These are phyloP conservation scores for Manihot esculenta DNA, from an alignment of 441 rosid species.

Conservation along the genomic window DNA sequence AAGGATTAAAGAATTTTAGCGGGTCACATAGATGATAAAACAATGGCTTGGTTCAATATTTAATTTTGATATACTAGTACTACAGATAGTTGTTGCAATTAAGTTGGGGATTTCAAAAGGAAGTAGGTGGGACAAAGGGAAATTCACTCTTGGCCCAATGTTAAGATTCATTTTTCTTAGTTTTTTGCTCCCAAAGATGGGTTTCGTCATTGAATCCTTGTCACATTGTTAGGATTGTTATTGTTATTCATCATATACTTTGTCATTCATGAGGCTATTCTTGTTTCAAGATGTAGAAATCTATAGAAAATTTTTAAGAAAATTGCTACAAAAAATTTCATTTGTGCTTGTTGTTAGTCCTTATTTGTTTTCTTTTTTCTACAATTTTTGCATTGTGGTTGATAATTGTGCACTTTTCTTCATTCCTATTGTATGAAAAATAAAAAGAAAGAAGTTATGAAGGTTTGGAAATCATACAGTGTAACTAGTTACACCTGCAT, in stretches of 20 bases:
- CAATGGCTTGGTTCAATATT: background rate
- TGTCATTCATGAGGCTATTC: background rate
- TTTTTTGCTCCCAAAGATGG: background rate
- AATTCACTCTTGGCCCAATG: background rate
- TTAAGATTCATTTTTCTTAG: background rate
- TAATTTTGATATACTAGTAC: background rate
- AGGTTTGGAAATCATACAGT: background rate
- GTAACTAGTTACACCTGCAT: background rate
- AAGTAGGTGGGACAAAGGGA: background rate
- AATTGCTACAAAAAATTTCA: background rate
- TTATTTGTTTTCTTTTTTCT: background rate
- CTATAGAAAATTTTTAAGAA: background rate
- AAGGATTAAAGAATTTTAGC: background rate
- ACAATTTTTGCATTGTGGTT: background rate
- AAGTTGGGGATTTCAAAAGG: background rate
- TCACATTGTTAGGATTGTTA: background rate
- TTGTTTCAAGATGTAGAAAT: conserved; percentile 1
- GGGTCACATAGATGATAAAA: background rate
- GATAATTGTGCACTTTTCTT: background rate
- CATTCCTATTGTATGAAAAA: too few relatives aligned
- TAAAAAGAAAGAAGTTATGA: background rate
- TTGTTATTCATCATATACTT: background rate
- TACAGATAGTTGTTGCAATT: background rate
- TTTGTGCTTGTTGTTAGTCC: background rate
- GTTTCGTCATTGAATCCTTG: background rate